Evolutionary conservation across 345 rosid species (phyloP).

Genomic region (Carallia pectinifolia): DNA sequence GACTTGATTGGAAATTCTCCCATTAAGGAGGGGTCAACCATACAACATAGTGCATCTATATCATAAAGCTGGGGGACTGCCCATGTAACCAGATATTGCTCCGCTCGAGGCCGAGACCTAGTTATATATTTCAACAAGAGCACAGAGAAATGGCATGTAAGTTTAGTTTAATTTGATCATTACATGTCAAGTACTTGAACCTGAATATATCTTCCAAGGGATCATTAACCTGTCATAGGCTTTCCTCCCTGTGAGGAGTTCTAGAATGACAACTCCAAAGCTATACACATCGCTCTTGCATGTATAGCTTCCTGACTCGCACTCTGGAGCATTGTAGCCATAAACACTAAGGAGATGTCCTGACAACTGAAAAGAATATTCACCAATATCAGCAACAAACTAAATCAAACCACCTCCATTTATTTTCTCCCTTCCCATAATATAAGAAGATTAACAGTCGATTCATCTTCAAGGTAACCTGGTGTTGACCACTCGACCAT

Average conservation of each 20-base stretch:
- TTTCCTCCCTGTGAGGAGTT: slow-evolving; percentile 81
- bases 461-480: too few species aligned
- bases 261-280: slow-evolving; percentile 94
- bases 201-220: not conserved
- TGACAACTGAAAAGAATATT: slow-evolving; percentile 41
- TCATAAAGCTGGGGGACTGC: slow-evolving; percentile 86
- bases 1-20: slow-evolving; percentile 75
- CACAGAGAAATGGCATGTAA: not conserved
- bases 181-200: not conserved
- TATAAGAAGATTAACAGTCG: too few species aligned
- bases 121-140: slow-evolving; percentile 9
- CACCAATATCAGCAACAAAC: slow-evolving; percentile 14
- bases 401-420: not conserved
- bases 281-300: slow-evolving; percentile 91
- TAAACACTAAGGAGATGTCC: slow-evolving; percentile 34
- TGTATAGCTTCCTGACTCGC: slow-evolving; percentile 71
- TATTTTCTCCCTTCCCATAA: too few species aligned
- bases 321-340: slow-evolving; percentile 75
- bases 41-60: slow-evolving; percentile 72
- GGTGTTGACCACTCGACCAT: too few species aligned
- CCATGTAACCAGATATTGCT: slow-evolving; percentile 87
- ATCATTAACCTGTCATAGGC: slow-evolving; percentile 69
- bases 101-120: slow-evolving; percentile 73
- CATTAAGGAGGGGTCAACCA: slow-evolving; percentile 74
- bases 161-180: not conserved